Evolutionary conservation across 306 rosid genomes (phyloP), one percentile per base, ranked within the genome.

Genomic region (Castanea mollissima): DNA sequence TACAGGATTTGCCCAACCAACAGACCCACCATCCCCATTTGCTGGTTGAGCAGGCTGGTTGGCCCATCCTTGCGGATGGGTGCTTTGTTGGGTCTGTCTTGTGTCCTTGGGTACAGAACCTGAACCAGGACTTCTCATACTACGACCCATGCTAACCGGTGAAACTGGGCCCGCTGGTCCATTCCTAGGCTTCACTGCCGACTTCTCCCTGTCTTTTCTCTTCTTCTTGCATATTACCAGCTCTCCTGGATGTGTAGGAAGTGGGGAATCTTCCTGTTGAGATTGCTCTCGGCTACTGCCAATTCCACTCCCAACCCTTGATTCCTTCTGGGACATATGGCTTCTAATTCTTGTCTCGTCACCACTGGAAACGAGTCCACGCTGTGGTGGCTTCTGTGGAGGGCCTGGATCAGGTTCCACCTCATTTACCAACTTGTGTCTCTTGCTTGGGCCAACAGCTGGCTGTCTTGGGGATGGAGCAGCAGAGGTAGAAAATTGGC

Each of bases 141-240:
- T 54, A 34, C 87, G 94, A 75, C 87, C 85, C 74, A 85, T 76
- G 58, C 89, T 82, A 25, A 88, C 88, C 4, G 99, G 97, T 6
- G 99, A 91, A 75, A 91, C 89, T 59, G 97, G 95, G 69, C 91
- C 92, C 1, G 74, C 79, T 5, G 97, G 81, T 68, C 91, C 92
- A 14, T 65, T 82, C 88, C 97, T 85, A 13, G 86, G 44, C 89
- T 88, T 94, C 72, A 79, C 90, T 73, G 74, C 63, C 18, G 91
- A 56, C 72, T 91, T 92, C 70, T 92, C 99, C 81, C 99, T 78
- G 76, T 89, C 97, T 75, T 95, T 95, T 79, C 99, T 91, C 83
- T 86, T 95, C 89, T 92, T 95, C 90, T 91, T 95, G 92, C 99
- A 95, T 69, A 95, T 91, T 67, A 95, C 99, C 56, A 95, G 90